Evolutionary conservation across 768 basidiomycete genomes (phyloP).

Genomic region (Boletus fagicola): DNA sequence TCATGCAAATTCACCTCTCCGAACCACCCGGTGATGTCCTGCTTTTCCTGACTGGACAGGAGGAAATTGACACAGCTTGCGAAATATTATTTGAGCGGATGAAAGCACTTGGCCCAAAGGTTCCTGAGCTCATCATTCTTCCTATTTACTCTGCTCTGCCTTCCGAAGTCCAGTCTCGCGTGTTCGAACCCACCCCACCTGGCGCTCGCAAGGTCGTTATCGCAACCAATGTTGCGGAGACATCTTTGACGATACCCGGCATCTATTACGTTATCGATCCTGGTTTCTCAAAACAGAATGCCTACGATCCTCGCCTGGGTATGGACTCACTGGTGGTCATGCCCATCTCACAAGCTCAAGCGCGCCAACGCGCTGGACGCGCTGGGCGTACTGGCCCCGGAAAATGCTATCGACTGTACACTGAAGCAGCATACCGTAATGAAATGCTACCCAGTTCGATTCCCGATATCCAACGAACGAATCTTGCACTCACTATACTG

Average conservation of each 20-base stretch:
- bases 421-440: conserved; percentile 96
- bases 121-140: conserved; percentile 93
- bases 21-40: conserved; percentile 96
- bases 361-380: conserved; percentile 91
- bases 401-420: conserved; percentile 97
- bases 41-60: conserved; percentile 97
- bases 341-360: conserved; percentile 98
- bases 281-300: conserved; percentile 98
- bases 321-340: conserved; percentile 99
- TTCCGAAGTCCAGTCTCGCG: conserved; percentile 95
- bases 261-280: conserved; percentile 99
- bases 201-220: conserved; percentile 99
- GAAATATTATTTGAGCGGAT: conserved; percentile 98
- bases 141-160: conserved; percentile 98
- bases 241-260: conserved; percentile 95
- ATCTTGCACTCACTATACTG: conserved; percentile 88
- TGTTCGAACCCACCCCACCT: conserved; percentile 97
- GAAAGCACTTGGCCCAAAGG: conserved; percentile 98
- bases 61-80: conserved; percentile 97
- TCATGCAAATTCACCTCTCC: conserved; percentile 99
- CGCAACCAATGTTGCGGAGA: conserved; percentile 99
- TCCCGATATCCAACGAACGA: conserved; percentile 96
- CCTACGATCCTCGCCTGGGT: conserved; percentile 93
- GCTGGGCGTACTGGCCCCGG: conserved; percentile 98
- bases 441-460: conserved; percentile 98